Conservation (phyloP, 192 early-diverging fungal species). For the Backusella parvicylindrica region DNA sequence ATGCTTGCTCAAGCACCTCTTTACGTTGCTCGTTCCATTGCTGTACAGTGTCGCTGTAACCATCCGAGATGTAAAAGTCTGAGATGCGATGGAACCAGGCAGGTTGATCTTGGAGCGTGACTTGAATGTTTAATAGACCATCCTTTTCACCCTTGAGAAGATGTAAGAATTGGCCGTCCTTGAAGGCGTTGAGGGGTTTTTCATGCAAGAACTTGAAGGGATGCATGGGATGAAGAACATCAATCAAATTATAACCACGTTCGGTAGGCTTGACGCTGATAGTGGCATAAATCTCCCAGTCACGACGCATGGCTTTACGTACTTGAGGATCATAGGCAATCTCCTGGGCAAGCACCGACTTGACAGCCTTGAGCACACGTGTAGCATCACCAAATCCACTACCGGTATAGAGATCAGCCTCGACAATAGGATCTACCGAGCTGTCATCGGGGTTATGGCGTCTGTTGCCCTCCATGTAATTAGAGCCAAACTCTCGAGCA, state of each 20-base stretch:
- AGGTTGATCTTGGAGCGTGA: conserved; percentile 47
- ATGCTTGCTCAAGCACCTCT: conserved; percentile 55
- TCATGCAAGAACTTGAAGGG: conserved; percentile 82
- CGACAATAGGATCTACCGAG: conserved; percentile 44
- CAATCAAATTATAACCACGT: conserved; percentile 73
- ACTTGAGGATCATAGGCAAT: conserved; percentile 81
- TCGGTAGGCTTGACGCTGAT: conserved; percentile 79
- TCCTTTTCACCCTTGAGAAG: conserved; percentile 70
- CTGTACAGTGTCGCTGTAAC: conserved; percentile 53
- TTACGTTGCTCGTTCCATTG: conserved; percentile 79
- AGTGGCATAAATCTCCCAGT: conserved; percentile 65
- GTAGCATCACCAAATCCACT: conserved; percentile 45
- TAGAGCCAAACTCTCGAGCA: conserved; percentile 60
- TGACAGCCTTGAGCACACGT: conserved; percentile 63
- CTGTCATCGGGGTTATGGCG: conserved; percentile 65
- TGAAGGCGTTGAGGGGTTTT: conserved; percentile 72
- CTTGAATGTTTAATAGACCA: conserved; percentile 61
- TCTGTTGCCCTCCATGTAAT: conserved; percentile 47
- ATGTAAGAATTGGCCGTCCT: conserved; percentile 71
- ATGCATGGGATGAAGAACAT: conserved; percentile 68
- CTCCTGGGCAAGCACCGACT: conserved; percentile 67
- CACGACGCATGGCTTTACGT: conserved; percentile 67
- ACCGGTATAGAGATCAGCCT: conserved; percentile 49
- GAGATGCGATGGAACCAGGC: conserved; percentile 48
- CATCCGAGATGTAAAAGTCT: conserved; percentile 56